A percentile compares a stretch with the other conserved stretches of the same genome.
phyloP scores from a whole-genome alignment of 495 filamentous ascomycete genomes.

The Beverwykella pulmonaria region DNA sequence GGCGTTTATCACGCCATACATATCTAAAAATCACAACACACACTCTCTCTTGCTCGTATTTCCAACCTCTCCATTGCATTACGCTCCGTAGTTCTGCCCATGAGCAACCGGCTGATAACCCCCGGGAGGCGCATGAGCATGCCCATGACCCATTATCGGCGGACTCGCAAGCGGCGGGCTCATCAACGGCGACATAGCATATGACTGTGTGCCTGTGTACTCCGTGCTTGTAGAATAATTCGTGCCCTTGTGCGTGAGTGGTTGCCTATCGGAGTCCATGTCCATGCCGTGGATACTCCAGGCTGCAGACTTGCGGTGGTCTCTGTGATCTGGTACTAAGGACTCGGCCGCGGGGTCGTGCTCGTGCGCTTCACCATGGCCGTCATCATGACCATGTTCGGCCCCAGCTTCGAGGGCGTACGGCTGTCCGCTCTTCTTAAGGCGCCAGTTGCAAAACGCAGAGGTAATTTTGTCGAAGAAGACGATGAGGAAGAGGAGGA shows the following conservation, averaged over 20 bases:
- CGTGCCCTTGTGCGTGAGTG: background rate
- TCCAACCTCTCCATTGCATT: background rate
- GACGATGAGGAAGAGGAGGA: slow-evolving; percentile 32
- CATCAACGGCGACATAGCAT: slow-evolving; percentile 10
- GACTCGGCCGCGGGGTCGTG: background rate
- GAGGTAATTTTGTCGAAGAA: slow-evolving; percentile 33
- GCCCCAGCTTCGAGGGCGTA: slow-evolving; percentile 22
- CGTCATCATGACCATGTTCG: slow-evolving; percentile 16
- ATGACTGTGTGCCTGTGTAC: slow-evolving; percentile 1
- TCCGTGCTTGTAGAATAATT: background rate
- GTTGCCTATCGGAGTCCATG: slow-evolving; percentile 2
- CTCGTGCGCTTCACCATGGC: slow-evolving; percentile 6
- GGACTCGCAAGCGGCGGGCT: slow-evolving; percentile 2
- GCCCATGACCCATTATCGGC: slow-evolving; percentile 1
- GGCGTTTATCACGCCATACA: background rate
- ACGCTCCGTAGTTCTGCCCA: slow-evolving; percentile 19
- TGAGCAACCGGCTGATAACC: background rate
- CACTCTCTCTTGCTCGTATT: background rate
- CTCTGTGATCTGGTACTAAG: slow-evolving; percentile 1
- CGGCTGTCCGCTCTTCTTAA: slow-evolving; percentile 26
- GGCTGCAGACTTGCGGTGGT: slow-evolving; percentile 7
- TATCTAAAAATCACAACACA: background rate
- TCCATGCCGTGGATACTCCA: slow-evolving; percentile 8
- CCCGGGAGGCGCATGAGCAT: background rate
- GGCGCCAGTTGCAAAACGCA: slow-evolving; percentile 26